phyloP scores from a whole-genome alignment of 495 filamentous ascomycete genomes.

The Aspergillus olivimuriae region DNA sequence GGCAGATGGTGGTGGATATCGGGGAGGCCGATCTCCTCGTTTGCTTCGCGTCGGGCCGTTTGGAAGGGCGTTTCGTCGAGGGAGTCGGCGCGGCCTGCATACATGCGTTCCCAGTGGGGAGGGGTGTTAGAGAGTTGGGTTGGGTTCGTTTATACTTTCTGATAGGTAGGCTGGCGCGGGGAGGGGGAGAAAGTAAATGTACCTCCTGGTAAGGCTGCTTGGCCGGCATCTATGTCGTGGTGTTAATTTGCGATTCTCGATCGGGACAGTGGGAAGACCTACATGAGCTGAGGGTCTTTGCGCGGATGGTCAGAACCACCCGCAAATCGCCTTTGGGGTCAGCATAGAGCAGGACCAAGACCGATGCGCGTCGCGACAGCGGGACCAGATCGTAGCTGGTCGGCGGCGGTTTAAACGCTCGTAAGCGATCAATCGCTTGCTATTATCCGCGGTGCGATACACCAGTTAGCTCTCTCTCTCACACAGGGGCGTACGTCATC shows the following conservation, averaged over 20 bases:
- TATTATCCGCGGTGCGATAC: no score
- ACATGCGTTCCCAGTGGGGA: neutral
- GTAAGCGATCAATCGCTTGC: conserved; percentile 72
- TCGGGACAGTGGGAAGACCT: conserved; percentile 7
- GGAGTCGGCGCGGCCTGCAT: conserved; percentile 43
- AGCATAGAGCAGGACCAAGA: conserved; percentile 78
- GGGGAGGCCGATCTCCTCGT: conserved; percentile 85
- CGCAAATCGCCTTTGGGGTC: conserved; percentile 69
- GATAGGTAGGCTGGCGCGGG: conserved; percentile 23
- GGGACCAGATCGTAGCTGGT: conserved; percentile 60
- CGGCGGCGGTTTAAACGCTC: conserved; percentile 58
- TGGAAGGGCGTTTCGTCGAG: conserved; percentile 51
- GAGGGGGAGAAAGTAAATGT: conserved; percentile 34
- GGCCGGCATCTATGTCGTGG: conserved; percentile 49
- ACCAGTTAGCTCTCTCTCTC: no score
- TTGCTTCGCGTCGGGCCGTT: conserved; percentile 81
- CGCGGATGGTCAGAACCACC: conserved; percentile 82
- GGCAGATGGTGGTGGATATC: conserved; percentile 56
- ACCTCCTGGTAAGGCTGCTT: conserved; percentile 84
- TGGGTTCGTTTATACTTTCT: neutral
- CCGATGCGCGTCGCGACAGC: conserved; percentile 67
- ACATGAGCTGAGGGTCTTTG: conserved; percentile 63
- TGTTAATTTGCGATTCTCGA: neutral
- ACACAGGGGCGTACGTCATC: no score
- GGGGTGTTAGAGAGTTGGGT: neutral